Evolutionary conservation across 192 early-diverging fungal species (phyloP), one percentile per base, ranked within the genome.

Genomic region (Coemansia interrupta): DNA sequence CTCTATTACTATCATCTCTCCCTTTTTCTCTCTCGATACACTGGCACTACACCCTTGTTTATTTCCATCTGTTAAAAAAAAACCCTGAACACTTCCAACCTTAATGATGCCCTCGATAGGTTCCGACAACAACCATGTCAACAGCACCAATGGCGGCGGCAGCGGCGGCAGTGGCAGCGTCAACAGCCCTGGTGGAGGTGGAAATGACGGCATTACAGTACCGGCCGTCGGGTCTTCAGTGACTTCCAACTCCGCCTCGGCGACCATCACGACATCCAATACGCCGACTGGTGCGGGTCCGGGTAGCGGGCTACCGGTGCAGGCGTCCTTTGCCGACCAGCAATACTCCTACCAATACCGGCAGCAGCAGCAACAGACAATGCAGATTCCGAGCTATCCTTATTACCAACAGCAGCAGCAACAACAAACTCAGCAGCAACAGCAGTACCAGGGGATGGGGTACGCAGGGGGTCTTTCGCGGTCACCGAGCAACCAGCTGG

Each of bases 351-450:
- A 26, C 26, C 26, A 26, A 26, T 26, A 26, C 26, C 26, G 18
- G 43, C 43, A 19, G 43, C n/a, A 19, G 2, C 43, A 17, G 17
- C 43, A 45, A 7, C 12, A 45, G 17, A 6, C 43, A 9, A 50
- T 50, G 10, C 48, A 50, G 22, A 23, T 23, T 6, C 23, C 48
- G 13, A 23, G 48, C 12, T 50, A 50, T 15, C 22, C 48, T 13
- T 28, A 50, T 23, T 50, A 50, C 50, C 40, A 42, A 3, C 40
- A 42, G 6, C 2, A 2, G 1, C 40, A 12, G 43, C 61, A 38
- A 36, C 60, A 53, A 22, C 24, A 15, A 42, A 29, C 48, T 44
- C 68, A 29, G 47, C 54, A 71, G 48, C 46, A 44, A 23, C 63
- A 23, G 46, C 41, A 13, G 23, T 29, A 11, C n/a, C 46, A 42